phyloP scores from a whole-genome alignment of 2,329 filamentous ascomycete genomes.

The Penicillium rolfsii region DNA sequence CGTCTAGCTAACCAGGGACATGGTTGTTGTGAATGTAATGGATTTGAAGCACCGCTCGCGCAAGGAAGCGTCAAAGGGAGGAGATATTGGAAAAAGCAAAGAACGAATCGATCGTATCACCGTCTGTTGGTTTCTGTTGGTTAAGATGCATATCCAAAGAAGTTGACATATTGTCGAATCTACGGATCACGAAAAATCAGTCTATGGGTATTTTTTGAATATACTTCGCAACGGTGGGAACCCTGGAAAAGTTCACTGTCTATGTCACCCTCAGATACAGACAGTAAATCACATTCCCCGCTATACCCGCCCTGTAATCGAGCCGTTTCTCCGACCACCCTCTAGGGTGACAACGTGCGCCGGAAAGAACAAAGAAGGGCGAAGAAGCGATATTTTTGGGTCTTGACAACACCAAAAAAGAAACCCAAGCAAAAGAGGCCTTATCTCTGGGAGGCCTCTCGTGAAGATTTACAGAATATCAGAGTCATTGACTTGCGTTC shows the following conservation, averaged over 20 bases:
- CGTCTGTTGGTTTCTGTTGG: too few species aligned
- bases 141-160: too few species aligned
- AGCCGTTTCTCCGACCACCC: constrained; percentile 15
- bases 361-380: constrained; percentile 6
- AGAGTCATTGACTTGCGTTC: background rate
- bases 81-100: background rate
- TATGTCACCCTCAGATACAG: constrained; percentile 13
- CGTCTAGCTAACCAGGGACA: background rate
- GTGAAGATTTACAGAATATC: background rate
- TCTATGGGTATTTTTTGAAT: background rate
- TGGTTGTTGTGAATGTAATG: background rate
- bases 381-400: background rate
- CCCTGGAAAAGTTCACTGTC: constrained; percentile 8
- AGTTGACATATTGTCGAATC: too few species aligned
- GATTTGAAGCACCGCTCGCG: background rate
- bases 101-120: background rate
- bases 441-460: background rate
- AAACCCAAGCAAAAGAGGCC: background rate
- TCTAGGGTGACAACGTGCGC: constrained; percentile 16
- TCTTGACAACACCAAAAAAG: constrained; percentile 2
- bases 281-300: constrained; percentile 26
- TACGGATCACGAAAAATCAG: background rate
- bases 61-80: background rate
- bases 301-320: constrained; percentile 18
- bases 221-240: background rate